phyloP scores from a whole-genome alignment of 768 basidiomycete species.

The Pholiota molesta region DNA sequence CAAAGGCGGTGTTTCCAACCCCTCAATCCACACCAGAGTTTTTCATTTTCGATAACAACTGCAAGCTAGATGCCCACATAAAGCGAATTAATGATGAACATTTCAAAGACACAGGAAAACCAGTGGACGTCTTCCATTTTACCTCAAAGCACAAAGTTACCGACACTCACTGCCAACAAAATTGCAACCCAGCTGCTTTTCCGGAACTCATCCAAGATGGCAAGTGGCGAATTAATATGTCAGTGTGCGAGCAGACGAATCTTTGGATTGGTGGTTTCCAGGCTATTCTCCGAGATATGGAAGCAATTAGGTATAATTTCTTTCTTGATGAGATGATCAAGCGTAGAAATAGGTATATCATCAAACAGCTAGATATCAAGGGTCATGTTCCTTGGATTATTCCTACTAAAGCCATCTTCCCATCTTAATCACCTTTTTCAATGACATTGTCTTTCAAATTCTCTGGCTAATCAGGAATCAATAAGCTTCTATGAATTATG shows the following conservation, averaged over 20 bases:
- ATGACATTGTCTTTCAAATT: too few relatives aligned
- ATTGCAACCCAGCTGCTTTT: conserved; percentile 28
- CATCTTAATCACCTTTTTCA: too few relatives aligned
- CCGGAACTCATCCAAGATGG: conserved; percentile 21
- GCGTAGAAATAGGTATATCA: conserved; percentile 10
- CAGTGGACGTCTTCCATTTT: conserved; percentile 21
- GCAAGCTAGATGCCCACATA: conserved; percentile 17
- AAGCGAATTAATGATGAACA: conserved; percentile 15
- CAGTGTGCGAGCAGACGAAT: conserved; percentile 38
- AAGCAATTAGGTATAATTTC: conserved; percentile 29
- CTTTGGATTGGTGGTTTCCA: conserved; percentile 34
- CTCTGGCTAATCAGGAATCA: too few relatives aligned
- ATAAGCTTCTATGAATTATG: too few relatives aligned
- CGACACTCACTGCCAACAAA: conserved; percentile 23
- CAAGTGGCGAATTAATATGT: conserved; percentile 33
- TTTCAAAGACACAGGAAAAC: conserved; percentile 14
- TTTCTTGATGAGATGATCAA: conserved; percentile 38
- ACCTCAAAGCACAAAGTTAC: conserved; percentile 19
- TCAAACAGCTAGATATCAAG: background rate
- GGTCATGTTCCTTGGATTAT: conserved; percentile 12
- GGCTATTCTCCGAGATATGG: conserved; percentile 33
- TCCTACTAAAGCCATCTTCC: background rate
- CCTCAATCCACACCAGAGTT: conserved; percentile 19
- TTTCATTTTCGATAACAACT: conserved; percentile 27
- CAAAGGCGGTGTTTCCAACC: conserved; percentile 18